These are phyloP conservation scores for Secale cereale DNA, from an alignment of 176 grass and related monocot species.

Conservation along the genomic window DNA sequence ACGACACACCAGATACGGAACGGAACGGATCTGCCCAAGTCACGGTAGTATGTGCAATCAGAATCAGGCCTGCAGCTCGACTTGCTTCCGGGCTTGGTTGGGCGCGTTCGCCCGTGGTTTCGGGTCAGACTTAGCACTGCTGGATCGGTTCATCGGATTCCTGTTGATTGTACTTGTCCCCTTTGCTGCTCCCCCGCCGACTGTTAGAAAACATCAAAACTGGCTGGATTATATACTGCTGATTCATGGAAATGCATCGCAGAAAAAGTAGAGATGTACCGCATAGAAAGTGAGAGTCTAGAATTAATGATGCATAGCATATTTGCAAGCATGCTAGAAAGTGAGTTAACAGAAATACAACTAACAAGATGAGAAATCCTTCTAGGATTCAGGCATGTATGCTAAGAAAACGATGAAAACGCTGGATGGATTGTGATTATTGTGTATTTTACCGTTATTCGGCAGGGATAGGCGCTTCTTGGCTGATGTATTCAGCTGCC, in stretches of 20 bases:
- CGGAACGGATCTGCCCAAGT: neutral
- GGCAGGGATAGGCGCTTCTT: slow-evolving; percentile 75
- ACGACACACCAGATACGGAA: neutral
- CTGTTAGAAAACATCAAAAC: slow-evolving; percentile 14
- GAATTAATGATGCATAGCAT: neutral
- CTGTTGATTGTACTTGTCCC: slow-evolving; percentile 7
- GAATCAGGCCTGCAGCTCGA: slow-evolving; percentile 26
- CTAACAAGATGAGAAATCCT: neutral
- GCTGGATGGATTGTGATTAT: neutral
- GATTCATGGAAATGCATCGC: slow-evolving; percentile 13
- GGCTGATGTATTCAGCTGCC: slow-evolving; percentile 36
- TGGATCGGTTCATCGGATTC: slow-evolving; percentile 2
- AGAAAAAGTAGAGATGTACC: slow-evolving; percentile 1
- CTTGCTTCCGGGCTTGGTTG: slow-evolving; percentile 27
- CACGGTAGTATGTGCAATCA: slow-evolving; percentile 19
- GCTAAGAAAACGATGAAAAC: neutral
- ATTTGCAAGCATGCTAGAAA: neutral
- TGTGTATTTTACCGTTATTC: slow-evolving; percentile 47
- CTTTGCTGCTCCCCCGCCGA: slow-evolving; percentile 23
- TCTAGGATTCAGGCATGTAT: neutral
- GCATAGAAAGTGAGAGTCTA: neutral
- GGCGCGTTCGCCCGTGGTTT: slow-evolving; percentile 14
- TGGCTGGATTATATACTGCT: neutral
- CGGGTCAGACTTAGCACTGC: neutral
- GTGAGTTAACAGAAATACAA: neutral